Conservation (phyloP, 805 yeast species). For the Saturnispora halmiae region DNA sequence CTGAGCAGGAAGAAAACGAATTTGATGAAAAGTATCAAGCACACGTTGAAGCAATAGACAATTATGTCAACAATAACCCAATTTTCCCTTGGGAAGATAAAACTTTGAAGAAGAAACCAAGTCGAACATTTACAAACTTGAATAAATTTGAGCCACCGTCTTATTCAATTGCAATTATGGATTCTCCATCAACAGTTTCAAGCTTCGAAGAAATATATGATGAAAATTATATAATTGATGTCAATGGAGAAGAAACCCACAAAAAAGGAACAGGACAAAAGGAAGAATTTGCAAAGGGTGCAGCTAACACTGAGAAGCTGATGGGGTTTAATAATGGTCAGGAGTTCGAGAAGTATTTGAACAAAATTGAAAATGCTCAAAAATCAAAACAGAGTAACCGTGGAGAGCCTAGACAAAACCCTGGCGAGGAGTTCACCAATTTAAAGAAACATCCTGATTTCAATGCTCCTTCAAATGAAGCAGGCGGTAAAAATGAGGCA, state of each 20-base stretch:
- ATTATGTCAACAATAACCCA: constrained; percentile 23
- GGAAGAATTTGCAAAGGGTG: too few species aligned
- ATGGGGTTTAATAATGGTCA: constrained; percentile 19
- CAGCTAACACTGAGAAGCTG: constrained; percentile 5
- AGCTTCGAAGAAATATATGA: constrained; percentile 1
- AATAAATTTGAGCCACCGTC: constrained; percentile 13
- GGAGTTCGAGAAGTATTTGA: constrained; percentile 15
- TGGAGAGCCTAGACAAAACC: background rate
- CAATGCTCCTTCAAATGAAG: constrained; percentile 1
- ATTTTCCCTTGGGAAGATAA: constrained; percentile 32
- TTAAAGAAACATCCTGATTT: background rate
- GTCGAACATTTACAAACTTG: constrained; percentile 18
- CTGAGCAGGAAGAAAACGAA: too few species aligned
- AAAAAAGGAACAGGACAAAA: too few species aligned
- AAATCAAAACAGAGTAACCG: constrained; percentile 1
- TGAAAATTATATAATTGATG: background rate
- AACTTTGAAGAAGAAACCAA: constrained; percentile 3
- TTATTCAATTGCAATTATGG: constrained; percentile 13
- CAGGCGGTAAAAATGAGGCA: too few species aligned
- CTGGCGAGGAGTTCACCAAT: background rate
- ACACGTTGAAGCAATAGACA: constrained; percentile 12
- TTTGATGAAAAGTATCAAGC: background rate
- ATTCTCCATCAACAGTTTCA: background rate
- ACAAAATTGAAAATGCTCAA: constrained; percentile 11
- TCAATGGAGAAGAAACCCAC: background rate